Evolutionary conservation across 2,329 filamentous ascomycete species (phyloP).

Genomic region (Aureobasidium sp.): DNA sequence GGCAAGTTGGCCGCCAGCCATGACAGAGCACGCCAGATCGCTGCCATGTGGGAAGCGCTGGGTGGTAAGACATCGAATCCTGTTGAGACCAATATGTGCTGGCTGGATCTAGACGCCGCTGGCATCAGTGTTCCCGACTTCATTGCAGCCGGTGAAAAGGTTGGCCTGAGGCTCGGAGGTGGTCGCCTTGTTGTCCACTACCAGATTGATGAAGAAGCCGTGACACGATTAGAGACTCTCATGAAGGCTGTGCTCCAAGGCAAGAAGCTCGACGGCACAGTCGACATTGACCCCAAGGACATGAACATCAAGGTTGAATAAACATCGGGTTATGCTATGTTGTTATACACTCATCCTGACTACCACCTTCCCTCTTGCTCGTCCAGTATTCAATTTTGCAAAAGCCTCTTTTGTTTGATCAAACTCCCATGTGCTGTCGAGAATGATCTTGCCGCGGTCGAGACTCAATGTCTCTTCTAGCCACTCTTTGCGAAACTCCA

Average conservation of each 20-base stretch:
- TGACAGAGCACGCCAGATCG: conserved; percentile 55
- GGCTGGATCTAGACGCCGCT: conserved; percentile 64
- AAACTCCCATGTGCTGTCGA: conserved; percentile 52
- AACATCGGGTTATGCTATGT: neutral
- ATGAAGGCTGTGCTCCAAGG: conserved; percentile 40
- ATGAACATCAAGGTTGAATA: conserved; percentile 19
- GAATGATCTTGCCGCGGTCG: conserved; percentile 48
- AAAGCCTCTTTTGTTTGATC: conserved; percentile 43
- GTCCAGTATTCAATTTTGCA: conserved; percentile 29
- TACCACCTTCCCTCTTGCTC: conserved; percentile 30
- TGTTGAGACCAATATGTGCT: conserved; percentile 88
- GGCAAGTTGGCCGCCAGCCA: conserved; percentile 58
- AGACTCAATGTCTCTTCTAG: conserved; percentile 50
- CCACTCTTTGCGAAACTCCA: conserved; percentile 39
- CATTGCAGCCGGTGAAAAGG: conserved; percentile 47
- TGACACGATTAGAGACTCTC: conserved; percentile 50
- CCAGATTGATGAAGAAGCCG: conserved; percentile 61
- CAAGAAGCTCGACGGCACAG: conserved; percentile 21
- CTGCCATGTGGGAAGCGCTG: conserved; percentile 57
- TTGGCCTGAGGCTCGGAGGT: conserved; percentile 51
- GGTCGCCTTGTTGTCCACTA: conserved; percentile 63
- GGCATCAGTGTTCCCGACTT: conserved; percentile 49
- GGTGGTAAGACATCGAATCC: conserved; percentile 64
- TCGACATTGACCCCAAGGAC: conserved; percentile 20
- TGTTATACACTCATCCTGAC: conserved; percentile 18